These are phyloP conservation scores for Acanthamoeba rhysodes DNA, from an alignment of 208 protist genomes.

Conservation along the genomic window DNA sequence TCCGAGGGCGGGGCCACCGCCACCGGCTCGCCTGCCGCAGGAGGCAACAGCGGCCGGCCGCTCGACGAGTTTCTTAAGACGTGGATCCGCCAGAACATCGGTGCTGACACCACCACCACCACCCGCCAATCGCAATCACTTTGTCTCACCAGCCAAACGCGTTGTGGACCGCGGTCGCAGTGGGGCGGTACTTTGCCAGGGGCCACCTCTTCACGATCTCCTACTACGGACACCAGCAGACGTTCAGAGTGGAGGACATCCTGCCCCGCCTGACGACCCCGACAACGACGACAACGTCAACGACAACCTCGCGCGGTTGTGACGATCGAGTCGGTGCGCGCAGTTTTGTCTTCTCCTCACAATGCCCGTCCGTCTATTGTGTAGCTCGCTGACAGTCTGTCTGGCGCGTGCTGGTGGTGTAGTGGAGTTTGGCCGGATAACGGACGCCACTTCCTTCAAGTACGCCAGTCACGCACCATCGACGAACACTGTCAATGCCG, in stretches of 20 bases:
- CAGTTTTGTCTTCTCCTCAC: too few relatives aligned
- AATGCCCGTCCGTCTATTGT: background rate
- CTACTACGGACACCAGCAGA: constrained; percentile 52
- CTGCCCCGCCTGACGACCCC: background rate
- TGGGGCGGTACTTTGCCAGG: background rate
- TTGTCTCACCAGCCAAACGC: background rate
- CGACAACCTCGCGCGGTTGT: too few relatives aligned
- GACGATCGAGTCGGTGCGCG: background rate
- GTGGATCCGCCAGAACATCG: constrained; percentile 50
- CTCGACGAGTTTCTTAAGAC: constrained; percentile 22
- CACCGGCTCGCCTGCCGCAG: too few relatives aligned
- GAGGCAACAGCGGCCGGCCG: background rate
- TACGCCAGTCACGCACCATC: background rate
- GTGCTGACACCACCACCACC: background rate
- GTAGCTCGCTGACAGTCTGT: background rate
- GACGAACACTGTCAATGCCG: background rate
- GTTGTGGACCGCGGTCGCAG: background rate
- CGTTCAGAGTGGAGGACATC: constrained; percentile 11
- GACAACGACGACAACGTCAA: background rate
- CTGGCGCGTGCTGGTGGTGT: background rate
- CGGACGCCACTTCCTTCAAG: constrained; percentile 5
- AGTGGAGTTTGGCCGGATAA: background rate
- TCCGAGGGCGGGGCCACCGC: background rate
- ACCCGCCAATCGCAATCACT: background rate
- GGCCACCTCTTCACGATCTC: constrained; percentile 41